Evolutionary conservation across 148 eudicot species (phyloP), one percentile per base, ranked within the genome.

Genomic region (Tetragonia tetragonoides): DNA sequence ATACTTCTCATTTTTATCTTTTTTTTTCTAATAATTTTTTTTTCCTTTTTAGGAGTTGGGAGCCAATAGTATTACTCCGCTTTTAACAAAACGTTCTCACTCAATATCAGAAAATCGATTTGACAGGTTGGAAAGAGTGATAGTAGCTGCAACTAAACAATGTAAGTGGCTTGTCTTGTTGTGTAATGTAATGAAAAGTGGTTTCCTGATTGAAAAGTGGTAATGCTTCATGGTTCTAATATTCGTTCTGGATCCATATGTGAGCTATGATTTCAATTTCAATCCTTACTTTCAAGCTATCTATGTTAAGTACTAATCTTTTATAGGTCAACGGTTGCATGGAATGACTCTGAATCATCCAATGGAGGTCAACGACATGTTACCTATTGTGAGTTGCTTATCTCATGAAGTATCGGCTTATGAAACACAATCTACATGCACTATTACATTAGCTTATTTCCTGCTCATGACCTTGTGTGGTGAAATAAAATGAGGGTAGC

Each of bases 311-410:
- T 47, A 42, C 60, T 34, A 42, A 44, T 74, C 39, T 70, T 57
- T 62, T 84, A 70, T 77, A 95, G 97, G 97, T 87, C 99, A 95
- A 80, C 84, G 97, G 75, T 81, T 95, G 77, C 97, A 93, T 91
- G 95, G 91, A 81, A 89, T 95, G 97, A 84, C 82, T 39, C 73
- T 95, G 78, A 88, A 90, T 78, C 93, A 94, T 82, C 94, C 97
- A 37, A 64, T 80, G 60, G 74, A 85, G 80, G 79, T 95, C 63
- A 57, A 39, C 71, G 83, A 80, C 63, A 87, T 91, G 68, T 73
- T 87, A 84, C 93, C 92, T 70, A 42, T 80, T 75, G 99, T 95
- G 73, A 90, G 99, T 86, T 73, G 37, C 68, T 74, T 39, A 15
- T 44, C 23, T 53, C 47, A 66, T 3, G n/a, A 77, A 56, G 24